Evolutionary conservation across 2,329 filamentous ascomycete genomes (phyloP), one percentile per base, ranked within the genome.

Genomic region (Pestalotiopsis sp.): DNA sequence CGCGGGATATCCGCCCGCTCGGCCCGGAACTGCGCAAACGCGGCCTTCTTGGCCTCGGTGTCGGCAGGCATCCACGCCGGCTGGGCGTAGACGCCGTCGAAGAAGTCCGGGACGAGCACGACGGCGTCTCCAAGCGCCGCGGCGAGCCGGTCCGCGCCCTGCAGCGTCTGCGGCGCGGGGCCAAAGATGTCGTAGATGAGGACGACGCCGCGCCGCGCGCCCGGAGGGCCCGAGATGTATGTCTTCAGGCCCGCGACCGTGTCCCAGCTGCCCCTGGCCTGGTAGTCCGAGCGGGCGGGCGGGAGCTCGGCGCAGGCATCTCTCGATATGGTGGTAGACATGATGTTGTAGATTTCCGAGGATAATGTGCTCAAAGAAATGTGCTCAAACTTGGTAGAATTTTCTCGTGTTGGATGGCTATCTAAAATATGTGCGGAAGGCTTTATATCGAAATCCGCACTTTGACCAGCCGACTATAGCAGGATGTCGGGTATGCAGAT

Each of bases 131-230:
- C 76, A 2, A 75, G 71, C 13, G 77, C 74, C 3, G 77, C 72
- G 0, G 83, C 78, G 2, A 86, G 77, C 7, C 82, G 77, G 73
- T 87, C 85, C 1, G 83, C 84, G 31, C 84, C 85, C 71, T 85
- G 83, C 5, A 84, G 73, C 3, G 82, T 85, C 73, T 86, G 85
- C 7, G 78, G 77, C 61, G 79, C 75, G 63, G 81, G 70, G 69
- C 84, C 83, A 70, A 86, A 85, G 72, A 86, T 78, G 74, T 87
- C 85, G 75, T 84, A 85, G 68, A 86, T 76, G 68, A 81, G 76
- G 20, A 87, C 75, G 11, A 86, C 77, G 59, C 80, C 83, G 57
- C 73, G 76, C 40, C 75, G 77, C 13, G 80, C 74, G 41, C 75
- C 72, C 11, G 75, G 74, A 40, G 82, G 76, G 45, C 79, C 77